Evolutionary conservation across 2,329 filamentous ascomycete genomes (phyloP), one percentile per base, ranked within the genome.

Genomic region (Ophiostoma pallidulum): DNA sequence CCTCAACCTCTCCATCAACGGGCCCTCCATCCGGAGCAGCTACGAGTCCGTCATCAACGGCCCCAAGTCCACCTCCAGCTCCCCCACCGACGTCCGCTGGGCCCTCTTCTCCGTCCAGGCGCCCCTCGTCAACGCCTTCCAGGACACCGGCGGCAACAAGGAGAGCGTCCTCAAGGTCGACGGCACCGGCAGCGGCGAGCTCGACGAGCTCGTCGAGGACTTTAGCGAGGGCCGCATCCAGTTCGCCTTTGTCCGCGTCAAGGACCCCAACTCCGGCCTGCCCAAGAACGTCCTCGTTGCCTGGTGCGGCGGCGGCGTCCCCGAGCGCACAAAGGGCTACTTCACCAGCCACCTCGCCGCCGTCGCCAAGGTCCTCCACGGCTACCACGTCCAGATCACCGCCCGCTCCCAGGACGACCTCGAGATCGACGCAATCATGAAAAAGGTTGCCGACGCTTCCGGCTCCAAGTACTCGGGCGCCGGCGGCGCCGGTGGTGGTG

Each of bases 241-340:
- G 67, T 98, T 96, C 67, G 92, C 89, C 24, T 97, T 94, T 61
- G 82, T 92, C 59, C 96, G 94, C 69, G 84, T 98, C 70, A 95
- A 90, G 65, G 92, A 98, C 63, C 86, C 89, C 47, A 98, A 98
- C 66, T 87, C 85, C 3, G 72, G 71, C 19, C 78, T 98, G 14
- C 89, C 91, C 42, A 98, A 98, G 72, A 86, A 82, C 63, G 87
- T 94, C 51, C 75, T 98, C 56, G 88, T 98, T 62, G 90, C 86
- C 56, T 98, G 92, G 85, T 98, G 92, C 65, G 92, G 92, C 56
- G 91, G 94, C 62, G 92, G 92, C 58, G 92, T 98, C 14, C 92
- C 92, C n/a, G 92, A 98, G 69, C 77, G 91, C 59, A 97, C 91
- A 52, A 98, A 97, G 69, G 92, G 92, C 55, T 97, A 97, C 69